Conservation (phyloP, 495 filamentous ascomycete genomes). For the Hypoxylon intermedium region DNA sequence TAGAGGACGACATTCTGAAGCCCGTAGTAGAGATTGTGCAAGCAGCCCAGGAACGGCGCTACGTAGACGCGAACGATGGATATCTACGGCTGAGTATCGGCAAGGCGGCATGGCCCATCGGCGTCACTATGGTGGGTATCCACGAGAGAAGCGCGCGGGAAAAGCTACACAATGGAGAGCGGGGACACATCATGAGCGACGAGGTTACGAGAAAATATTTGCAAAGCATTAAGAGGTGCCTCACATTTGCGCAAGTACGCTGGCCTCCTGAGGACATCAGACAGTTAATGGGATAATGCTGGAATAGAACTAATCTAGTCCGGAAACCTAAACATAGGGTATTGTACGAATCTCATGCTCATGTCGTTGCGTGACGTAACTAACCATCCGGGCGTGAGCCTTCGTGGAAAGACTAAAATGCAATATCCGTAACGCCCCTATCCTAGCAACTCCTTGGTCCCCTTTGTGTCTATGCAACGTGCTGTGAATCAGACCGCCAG, state of each 20-base stretch:
- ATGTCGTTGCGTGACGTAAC: neutral
- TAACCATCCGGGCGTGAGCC: no score
- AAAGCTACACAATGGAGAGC: slow-evolving; percentile 89
- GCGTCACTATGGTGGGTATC: slow-evolving; percentile 99
- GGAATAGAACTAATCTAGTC: slow-evolving; percentile 10
- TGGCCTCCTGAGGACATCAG: slow-evolving; percentile 93
- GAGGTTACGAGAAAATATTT: slow-evolving; percentile 93
- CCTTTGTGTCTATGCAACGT: neutral
- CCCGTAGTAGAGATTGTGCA: slow-evolving; percentile 93
- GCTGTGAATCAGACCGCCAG: no score
- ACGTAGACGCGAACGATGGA: slow-evolving; percentile 96
- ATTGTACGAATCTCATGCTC: slow-evolving; percentile 18
- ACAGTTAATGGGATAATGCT: slow-evolving; percentile 92
- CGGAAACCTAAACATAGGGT: slow-evolving; percentile 15
- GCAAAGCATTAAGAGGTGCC: slow-evolving; percentile 95
- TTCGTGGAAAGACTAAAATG: slow-evolving; percentile 3
- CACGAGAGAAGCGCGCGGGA: slow-evolving; percentile 95
- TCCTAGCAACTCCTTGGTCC: slow-evolving; percentile 30
- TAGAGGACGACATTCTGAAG: slow-evolving; percentile 79
- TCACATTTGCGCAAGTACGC: slow-evolving; percentile 94
- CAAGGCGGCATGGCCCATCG: slow-evolving; percentile 99
- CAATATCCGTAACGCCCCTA: slow-evolving; percentile 32
- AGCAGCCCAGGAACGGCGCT: slow-evolving; percentile 85
- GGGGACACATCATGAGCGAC: slow-evolving; percentile 96
- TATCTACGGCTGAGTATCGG: slow-evolving; percentile 93